Conservation (phyloP, 345 rosid species). For the Hibiscus syriacus region DNA sequence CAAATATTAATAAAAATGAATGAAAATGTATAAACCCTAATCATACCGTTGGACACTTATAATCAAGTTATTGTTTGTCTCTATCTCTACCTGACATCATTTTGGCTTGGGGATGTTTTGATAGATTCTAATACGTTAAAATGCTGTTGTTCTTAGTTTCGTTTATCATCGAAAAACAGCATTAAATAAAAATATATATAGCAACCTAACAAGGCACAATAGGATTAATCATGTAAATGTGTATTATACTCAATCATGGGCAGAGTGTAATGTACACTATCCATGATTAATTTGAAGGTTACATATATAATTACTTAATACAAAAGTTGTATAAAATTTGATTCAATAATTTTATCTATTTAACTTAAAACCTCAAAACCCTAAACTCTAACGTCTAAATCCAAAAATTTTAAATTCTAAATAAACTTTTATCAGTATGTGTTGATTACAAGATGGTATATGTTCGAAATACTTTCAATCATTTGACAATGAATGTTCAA, state of each 20-base stretch:
- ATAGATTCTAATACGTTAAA: slow-evolving; percentile 1
- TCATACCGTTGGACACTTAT: not conserved
- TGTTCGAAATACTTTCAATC: no score
- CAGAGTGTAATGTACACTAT: not conserved
- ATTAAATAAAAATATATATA: not conserved
- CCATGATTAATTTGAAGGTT: not conserved
- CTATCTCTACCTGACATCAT: not conserved
- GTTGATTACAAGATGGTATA: no score
- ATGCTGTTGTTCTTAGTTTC: not conserved
- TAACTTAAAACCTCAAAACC: no score
- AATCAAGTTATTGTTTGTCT: not conserved
- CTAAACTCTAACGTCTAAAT: no score
- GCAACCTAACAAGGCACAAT: not conserved
- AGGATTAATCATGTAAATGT: slow-evolving; percentile 12
- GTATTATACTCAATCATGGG: slow-evolving; percentile 5
- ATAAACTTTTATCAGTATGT: no score
- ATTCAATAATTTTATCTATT: no score
- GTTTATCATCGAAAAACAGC: not conserved
- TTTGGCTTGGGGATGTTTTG: not conserved
- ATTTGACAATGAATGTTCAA: no score
- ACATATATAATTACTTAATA: not conserved
- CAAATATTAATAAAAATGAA: no score
- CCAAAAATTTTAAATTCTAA: no score
- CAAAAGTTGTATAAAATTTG: no score
- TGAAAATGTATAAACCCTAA: no score